A percentile compares a stretch with the other conserved stretches of the same genome.
phyloP scores from a whole-genome alignment of 148 eudicot genomes.

The Spergularia bocconei region DNA sequence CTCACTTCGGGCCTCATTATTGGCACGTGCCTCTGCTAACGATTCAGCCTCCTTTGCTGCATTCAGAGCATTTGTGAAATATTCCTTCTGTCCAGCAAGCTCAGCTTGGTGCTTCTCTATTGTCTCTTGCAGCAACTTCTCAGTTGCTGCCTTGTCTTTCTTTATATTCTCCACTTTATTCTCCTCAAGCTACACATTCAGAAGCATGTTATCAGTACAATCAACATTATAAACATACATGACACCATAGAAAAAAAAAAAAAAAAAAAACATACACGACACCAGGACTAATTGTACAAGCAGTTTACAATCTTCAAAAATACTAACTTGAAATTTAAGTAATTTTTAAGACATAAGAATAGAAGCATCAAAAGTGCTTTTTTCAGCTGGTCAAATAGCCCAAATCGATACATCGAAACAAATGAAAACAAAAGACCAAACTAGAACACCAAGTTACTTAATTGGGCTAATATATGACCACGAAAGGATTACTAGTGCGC shows the following conservation, averaged over 20 bases:
- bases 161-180: slow-evolving; percentile 88
- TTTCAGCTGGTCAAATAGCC: no score
- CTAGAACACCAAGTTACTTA: neutral
- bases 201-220: slow-evolving; percentile 3
- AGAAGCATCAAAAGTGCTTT: no score
- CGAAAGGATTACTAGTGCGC: neutral
- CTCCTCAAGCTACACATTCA: slow-evolving; percentile 73
- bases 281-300: neutral
- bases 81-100: slow-evolving; percentile 87
- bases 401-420: no score
- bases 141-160: slow-evolving; percentile 89
- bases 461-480: neutral
- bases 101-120: slow-evolving; percentile 89
- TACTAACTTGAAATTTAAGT: neutral
- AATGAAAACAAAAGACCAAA: neutral
- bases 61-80: slow-evolving; percentile 73
- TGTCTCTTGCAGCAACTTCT: slow-evolving; percentile 91
- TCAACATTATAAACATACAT: neutral
- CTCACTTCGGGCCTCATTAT: slow-evolving; percentile 82
- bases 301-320: neutral
- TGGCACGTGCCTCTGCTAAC: slow-evolving; percentile 80
- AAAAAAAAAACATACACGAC: neutral
- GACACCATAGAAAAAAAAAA: no score
- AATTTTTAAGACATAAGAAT: neutral
- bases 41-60: slow-evolving; percentile 96